Percentiles rank a stretch among this genome's conserved stretches.
Evolutionary conservation across 208 protist species (phyloP).

Genomic region (Acanthamoeba quina): DNA sequence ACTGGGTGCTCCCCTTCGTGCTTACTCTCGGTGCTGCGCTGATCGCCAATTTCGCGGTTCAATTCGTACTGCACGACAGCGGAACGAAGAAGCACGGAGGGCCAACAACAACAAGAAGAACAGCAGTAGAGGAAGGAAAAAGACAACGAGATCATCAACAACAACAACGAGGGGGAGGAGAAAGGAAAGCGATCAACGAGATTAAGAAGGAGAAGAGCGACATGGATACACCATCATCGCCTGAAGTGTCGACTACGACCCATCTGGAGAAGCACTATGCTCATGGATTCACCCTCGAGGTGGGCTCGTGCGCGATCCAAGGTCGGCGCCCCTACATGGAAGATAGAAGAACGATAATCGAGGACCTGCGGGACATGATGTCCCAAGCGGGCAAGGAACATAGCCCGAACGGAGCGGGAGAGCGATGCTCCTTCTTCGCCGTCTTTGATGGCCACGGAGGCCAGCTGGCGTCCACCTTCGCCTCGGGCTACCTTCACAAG

Average conservation of each 20-base stretch:
- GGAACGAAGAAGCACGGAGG: not conserved
- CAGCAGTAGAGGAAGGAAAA: too few relatives aligned
- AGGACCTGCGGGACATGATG: conserved; percentile 14
- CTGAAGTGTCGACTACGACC: not conserved
- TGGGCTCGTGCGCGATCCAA: conserved; percentile 62
- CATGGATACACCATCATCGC: not conserved
- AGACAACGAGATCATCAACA: too few relatives aligned
- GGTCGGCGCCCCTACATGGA: conserved; percentile 71
- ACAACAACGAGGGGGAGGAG: not conserved
- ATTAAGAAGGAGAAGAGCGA: not conserved
- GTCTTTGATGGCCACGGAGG: conserved; percentile 71
- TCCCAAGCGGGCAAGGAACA: not conserved
- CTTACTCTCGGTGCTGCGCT: conserved; percentile 47
- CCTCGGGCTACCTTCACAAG: conserved; percentile 58
- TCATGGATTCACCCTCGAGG: conserved; percentile 54
- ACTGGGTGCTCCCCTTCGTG: conserved; percentile 45
- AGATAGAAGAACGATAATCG: conserved; percentile 57
- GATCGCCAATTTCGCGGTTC: conserved; percentile 45
- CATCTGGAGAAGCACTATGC: not conserved
- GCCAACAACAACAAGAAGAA: not conserved
- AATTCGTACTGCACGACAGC: not conserved
- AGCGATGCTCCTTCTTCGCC: conserved; percentile 71
- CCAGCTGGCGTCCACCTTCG: conserved; percentile 66
- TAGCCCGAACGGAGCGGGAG: not conserved
- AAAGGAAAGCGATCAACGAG: not conserved